Evolutionary conservation across 495 filamentous ascomycete genomes (phyloP).

Genomic region (Elaphomyces granulatus): DNA sequence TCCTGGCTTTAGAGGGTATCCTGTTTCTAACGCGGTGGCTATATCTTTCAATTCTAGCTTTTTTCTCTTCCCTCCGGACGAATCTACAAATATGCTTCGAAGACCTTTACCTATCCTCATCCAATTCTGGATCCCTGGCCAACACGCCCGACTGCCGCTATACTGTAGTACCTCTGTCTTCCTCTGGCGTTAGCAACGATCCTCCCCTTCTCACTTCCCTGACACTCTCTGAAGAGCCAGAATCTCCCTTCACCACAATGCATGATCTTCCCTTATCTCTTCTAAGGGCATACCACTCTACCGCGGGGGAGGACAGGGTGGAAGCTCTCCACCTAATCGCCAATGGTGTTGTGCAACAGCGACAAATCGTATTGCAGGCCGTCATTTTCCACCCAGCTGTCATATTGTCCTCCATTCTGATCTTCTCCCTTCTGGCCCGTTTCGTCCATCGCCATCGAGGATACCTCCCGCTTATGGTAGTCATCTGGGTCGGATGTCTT

Average conservation of each 20-base stretch:
- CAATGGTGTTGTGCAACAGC: conserved; percentile 49
- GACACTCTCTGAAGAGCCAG: conserved; percentile 7
- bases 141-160: too few species aligned
- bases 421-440: conserved; percentile 22
- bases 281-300: conserved; percentile 11
- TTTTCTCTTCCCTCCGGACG: conserved; percentile 15
- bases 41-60: too few species aligned
- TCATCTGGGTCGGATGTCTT: conserved; percentile 26
- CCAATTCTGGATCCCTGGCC: too few species aligned
- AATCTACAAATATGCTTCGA: conserved; percentile 14
- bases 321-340: conserved; percentile 38
- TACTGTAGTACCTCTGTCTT: conserved; percentile 8
- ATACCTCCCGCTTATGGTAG: conserved; percentile 6
- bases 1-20: too few species aligned
- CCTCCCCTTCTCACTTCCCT: conserved; percentile 11
- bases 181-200: conserved; percentile 4
- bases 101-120: too few species aligned
- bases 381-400: conserved; percentile 39
- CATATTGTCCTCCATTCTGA: conserved; percentile 24
- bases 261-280: conserved; percentile 5
- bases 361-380: conserved; percentile 35
- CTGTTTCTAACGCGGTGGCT: too few species aligned
- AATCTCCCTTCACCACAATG: conserved; percentile 8
- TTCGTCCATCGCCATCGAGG: conserved; percentile 26
- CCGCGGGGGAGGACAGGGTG: conserved; percentile 22